Conservation (phyloP, 2,329 filamentous ascomycete genomes). For the Emergomyces africanus region DNA sequence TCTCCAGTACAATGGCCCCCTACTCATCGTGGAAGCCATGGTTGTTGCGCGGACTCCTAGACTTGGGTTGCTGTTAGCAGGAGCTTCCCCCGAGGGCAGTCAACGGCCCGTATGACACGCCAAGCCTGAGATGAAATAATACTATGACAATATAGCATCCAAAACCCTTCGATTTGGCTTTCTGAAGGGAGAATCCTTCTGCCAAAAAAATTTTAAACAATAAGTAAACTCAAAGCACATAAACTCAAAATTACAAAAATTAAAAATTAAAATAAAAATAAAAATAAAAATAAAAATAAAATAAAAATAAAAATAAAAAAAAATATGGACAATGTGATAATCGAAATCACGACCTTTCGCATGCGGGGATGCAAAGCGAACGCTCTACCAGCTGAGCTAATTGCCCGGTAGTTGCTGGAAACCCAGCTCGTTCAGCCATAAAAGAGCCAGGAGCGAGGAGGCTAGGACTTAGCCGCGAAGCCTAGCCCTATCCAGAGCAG, state of each 20-base stretch:
- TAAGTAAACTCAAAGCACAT: neutral
- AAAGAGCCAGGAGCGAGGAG: neutral
- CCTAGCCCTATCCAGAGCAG: too few species aligned
- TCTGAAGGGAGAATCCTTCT: too few species aligned
- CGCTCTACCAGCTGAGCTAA: slow-evolving; percentile 18
- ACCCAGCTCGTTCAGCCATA: too few species aligned
- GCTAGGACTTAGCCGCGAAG: too few species aligned
- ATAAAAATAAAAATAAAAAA: slow-evolving; percentile 4
- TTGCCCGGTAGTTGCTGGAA: slow-evolving; percentile 1
- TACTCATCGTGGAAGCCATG: slow-evolving; percentile 7
- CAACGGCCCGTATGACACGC: too few species aligned
- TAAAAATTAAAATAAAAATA: neutral
- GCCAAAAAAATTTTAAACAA: neutral
- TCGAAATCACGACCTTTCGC: slow-evolving; percentile 19
- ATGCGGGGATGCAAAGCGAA: slow-evolving; percentile 15
- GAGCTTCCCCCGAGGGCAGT: neutral
- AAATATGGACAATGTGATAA: slow-evolving; percentile 14
- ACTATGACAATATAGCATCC: neutral
- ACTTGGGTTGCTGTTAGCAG: neutral
- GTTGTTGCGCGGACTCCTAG: neutral
- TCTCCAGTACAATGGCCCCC: slow-evolving; percentile 7
- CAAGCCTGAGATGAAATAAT: too few species aligned
- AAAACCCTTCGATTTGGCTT: neutral
- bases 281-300: neutral
- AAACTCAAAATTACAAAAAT: neutral